Base-by-base conservation (phyloP, 768 basidiomycete genomes). In the Astraeus odoratus region DNA sequence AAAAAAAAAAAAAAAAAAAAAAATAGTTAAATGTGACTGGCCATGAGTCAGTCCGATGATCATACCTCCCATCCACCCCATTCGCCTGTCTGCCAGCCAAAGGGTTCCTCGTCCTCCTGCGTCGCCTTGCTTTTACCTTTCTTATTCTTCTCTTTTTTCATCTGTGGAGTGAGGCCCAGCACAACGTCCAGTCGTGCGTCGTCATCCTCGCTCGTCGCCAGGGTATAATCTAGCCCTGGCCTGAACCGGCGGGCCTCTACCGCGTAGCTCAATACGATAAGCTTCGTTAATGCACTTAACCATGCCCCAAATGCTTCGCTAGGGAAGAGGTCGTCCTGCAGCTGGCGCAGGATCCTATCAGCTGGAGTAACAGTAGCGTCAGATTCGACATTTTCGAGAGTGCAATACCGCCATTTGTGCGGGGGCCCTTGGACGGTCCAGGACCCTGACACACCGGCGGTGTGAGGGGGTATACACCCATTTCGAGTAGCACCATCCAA, bases 11-110 rank as follows among this genome's bases (percentile, higher is more conserved):
- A n/a, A n/a, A n/a, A n/a, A n/a, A n/a, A n/a, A n/a, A n/a, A n/a
- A n/a, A n/a, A n/a, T n/a, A n/a, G n/a, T n/a, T n/a, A n/a, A n/a
- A n/a, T n/a, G n/a, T 16, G 29, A 37, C 7, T 30, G 20, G 3
- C 3, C 8, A 36, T 24, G 27, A 39, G 20, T 6, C 7, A 51
- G 6, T 41, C 37, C 39, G 30, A 10, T 20, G 39, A 18, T 59
- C 74, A 38, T 47, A 87, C 89, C 76, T 97, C 93, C 93, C 94
- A 97, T 15, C 89, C 95, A 38, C 95, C 95, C 79, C 82, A 89
- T 51, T 80, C 80, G 9, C 84, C 83, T 13, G 71, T 71, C 57
- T 78, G 72, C 87, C 87, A 88, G 12, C 78, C 80, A 23, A 58
- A 60, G 22, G 58, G 55, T 34, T 67, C 59, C 29, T 52, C 46